phyloP scores from a whole-genome alignment of 306 rosid species.

The barrel medic (Medicago truncatula) region DNA sequence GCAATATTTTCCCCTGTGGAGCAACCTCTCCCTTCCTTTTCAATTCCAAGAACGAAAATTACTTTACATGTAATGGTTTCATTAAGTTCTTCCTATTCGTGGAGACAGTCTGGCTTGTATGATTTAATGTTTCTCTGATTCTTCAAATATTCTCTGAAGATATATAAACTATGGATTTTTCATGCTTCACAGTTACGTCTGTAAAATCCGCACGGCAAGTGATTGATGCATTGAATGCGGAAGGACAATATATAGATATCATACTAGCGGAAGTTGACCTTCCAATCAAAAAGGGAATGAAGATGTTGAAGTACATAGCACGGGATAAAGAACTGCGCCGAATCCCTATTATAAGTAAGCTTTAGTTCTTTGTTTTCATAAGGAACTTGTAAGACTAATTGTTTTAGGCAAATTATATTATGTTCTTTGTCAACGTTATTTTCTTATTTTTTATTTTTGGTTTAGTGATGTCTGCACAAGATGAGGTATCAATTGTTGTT shows the following conservation, averaged over 20 bases:
- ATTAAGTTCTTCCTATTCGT: slow-evolving; percentile 26
- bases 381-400: slow-evolving; percentile 18
- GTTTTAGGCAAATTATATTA: slow-evolving; percentile 17
- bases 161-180: slow-evolving; percentile 33
- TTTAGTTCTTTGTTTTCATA: slow-evolving; percentile 21
- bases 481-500: slow-evolving; percentile 92
- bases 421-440: slow-evolving; percentile 45
- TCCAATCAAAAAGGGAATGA: slow-evolving; percentile 84
- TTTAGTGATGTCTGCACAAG: slow-evolving; percentile 97
- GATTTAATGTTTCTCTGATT: slow-evolving; percentile 26
- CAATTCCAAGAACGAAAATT: not conserved
- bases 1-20: not conserved
- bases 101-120: slow-evolving; percentile 17
- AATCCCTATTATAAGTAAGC: slow-evolving; percentile 93
- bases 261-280: slow-evolving; percentile 93
- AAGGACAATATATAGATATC: slow-evolving; percentile 86
- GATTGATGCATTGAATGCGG: slow-evolving; percentile 95
- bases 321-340: slow-evolving; percentile 78
- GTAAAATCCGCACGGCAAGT: slow-evolving; percentile 90
- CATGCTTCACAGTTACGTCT: slow-evolving; percentile 63
- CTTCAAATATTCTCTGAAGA: slow-evolving; percentile 16
- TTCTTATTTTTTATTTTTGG: slow-evolving; percentile 40
- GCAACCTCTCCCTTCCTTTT: slow-evolving; percentile 1
- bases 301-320: slow-evolving; percentile 88
- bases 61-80: slow-evolving; percentile 21